Evolutionary conservation across 176 grass and related monocot species (phyloP), one percentile per base, ranked within the genome.

Genomic region (maize (Zea mays)): DNA sequence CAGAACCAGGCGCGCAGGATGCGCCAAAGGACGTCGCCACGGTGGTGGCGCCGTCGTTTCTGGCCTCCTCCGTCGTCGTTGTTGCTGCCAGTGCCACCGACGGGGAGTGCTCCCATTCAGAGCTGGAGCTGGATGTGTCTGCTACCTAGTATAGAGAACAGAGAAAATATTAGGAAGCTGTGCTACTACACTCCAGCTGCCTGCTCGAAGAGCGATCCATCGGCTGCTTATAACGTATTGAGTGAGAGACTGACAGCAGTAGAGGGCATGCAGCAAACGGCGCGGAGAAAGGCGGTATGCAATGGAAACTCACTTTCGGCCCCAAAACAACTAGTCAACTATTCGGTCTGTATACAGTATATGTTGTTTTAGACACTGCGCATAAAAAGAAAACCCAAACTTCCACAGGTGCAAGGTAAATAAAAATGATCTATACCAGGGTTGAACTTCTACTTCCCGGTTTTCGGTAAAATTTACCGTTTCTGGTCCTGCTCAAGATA

Each of bases 241-340:
- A n/a, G 48, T 2, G 38, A 15, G 17, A 47, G 7, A 20, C 19
- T 69, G 43, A 15, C 67, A 14, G 42, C 19, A 49, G 44, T 70
- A 49, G 39, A 73, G 14, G n/a, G n/a, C n/a, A n/a, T 33, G 58
- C 36, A 65, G 8, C 10, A 72, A 71, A 71, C 1, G 15, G 75
- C 10, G 11, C 5, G 49, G 69, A 65, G n/a, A 78, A 78, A 77
- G 37, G 47, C 2, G 5, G 10, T 64, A 79, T 65, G 64, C 46
- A 81, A 76, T 56, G 47, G 54, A 3, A 3, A 27, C 16, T 19
- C 56, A 21, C 84, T 86, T 86, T 86, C 78, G 84, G 84, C 84
- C 63, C 72, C 46, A 35, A n/a, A n/a, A n/a, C n/a, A n/a, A n/a
- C n/a, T 49, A 20, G 17, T 77, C 74, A 49, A 38, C 44, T 36